These are phyloP conservation scores for Talaromyces sp. DNA, from an alignment of 2,329 filamentous ascomycete genomes.

Conservation along the genomic window DNA sequence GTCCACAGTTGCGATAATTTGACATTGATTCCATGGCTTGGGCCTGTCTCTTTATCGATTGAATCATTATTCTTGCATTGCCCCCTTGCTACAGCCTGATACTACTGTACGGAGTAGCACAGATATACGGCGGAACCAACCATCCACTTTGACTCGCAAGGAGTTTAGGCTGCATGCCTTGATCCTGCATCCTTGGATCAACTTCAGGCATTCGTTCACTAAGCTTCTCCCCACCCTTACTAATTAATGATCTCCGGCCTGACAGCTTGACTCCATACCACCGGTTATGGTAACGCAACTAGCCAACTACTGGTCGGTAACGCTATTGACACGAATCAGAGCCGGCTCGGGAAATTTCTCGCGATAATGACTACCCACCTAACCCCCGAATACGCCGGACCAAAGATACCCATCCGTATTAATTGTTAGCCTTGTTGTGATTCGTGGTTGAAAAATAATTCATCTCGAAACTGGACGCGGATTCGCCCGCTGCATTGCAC, in stretches of 20 bases:
- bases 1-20: neutral
- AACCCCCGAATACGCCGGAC: neutral
- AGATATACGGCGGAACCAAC: neutral
- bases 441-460: conserved; percentile 2
- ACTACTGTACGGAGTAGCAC: neutral
- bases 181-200: neutral
- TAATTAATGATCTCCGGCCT: neutral
- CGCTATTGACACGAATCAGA: neutral
- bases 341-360: conserved; percentile 6
- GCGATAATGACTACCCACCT: neutral
- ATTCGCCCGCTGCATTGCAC: neutral
- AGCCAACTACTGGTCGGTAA: neutral
- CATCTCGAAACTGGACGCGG: conserved; percentile 3
- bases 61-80: neutral
- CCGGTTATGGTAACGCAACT: neutral
- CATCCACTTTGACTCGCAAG: neutral
- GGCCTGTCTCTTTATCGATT: neutral
- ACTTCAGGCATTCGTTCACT: neutral
- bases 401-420: neutral
- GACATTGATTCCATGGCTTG: neutral
- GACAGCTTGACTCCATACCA: neutral
- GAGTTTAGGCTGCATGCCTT: neutral
- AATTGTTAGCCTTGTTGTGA: neutral
- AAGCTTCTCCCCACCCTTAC: neutral
- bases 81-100: conserved; percentile 4